These are phyloP conservation scores for Vinca minor DNA, from an alignment of 257 asterid genomes.

Conservation along the genomic window DNA sequence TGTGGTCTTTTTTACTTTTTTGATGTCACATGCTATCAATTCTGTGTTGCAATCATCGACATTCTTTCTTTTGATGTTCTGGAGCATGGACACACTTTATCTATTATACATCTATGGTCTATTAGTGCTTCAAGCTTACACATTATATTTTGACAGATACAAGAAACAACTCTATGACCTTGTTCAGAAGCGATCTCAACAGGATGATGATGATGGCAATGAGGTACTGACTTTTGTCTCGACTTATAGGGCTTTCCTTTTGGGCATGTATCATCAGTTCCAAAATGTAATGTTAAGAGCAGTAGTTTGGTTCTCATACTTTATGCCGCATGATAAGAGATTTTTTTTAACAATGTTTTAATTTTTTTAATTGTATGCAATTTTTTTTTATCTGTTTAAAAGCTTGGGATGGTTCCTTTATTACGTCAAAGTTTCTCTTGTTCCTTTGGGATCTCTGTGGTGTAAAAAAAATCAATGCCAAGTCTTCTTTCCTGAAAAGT, in stretches of 20 bases:
- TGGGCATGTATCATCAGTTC: not conserved
- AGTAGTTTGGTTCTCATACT: not conserved
- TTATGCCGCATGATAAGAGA: not conserved
- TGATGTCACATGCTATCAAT: not conserved
- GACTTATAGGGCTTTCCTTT: not conserved
- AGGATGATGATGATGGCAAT: constrained; percentile 43
- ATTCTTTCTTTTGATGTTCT: not conserved
- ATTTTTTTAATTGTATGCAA: too few species aligned
- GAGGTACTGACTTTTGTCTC: constrained; percentile 40
- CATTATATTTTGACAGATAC: constrained; percentile 44
- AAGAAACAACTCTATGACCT: constrained; percentile 75
- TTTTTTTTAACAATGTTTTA: too few species aligned
- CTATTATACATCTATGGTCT: not conserved
- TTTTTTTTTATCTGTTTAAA: too few species aligned
- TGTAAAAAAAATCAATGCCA: not conserved
- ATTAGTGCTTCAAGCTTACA: not conserved
- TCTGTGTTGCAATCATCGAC: not conserved
- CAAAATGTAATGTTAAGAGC: not conserved
- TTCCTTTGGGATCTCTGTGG: not conserved
- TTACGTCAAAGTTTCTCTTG: not conserved
- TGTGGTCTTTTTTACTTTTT: too few species aligned
- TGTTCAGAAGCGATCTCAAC: constrained; percentile 66
- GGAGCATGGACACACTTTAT: not conserved
- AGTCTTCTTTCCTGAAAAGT: not conserved
- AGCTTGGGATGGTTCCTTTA: not conserved